Percentiles rank a stretch among this genome's conserved stretches.
phyloP scores from a whole-genome alignment of 352 stramenopile species.

The Globisporangium radiosum region DNA sequence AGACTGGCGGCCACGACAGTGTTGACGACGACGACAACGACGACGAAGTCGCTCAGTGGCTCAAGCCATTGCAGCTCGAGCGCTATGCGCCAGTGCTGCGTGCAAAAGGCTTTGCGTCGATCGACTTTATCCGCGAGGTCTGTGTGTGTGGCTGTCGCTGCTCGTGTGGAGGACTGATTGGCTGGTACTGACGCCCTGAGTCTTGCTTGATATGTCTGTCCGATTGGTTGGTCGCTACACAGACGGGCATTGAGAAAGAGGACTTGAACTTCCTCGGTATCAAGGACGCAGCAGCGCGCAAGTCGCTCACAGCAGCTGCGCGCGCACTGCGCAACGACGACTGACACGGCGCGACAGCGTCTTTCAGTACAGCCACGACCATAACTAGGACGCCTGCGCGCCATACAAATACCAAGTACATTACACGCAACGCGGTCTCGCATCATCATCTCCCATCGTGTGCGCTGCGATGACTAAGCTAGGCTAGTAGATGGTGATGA shows the following conservation, averaged over 20 bases:
- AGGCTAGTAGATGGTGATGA: neutral
- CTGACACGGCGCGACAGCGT: slow-evolving; percentile 1
- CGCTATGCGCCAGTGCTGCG: slow-evolving; percentile 63
- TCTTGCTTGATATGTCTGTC: no score
- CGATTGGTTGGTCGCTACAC: neutral
- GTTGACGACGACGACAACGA: slow-evolving; percentile 4
- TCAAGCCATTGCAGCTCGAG: slow-evolving; percentile 52
- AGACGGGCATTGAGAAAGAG: slow-evolving; percentile 83
- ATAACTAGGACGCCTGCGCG: neutral
- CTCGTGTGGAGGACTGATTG: no score
- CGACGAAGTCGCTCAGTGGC: slow-evolving; percentile 74
- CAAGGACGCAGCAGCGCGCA: slow-evolving; percentile 52
- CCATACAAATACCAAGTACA: slow-evolving; percentile 7
- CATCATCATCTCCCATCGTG: no score
- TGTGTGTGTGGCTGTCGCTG: neutral
- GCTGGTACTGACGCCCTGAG: no score
- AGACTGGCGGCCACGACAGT: slow-evolving; percentile 11
- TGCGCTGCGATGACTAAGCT: neutral
- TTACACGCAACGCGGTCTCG: neutral
- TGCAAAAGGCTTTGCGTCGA: slow-evolving; percentile 64
- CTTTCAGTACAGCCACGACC: neutral
- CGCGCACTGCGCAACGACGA: slow-evolving; percentile 44
- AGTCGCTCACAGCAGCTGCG: slow-evolving; percentile 53
- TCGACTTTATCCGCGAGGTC: slow-evolving; percentile 86
- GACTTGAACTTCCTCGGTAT: slow-evolving; percentile 85